Evolutionary conservation across 2,329 filamentous ascomycete genomes (phyloP), one percentile per base, ranked within the genome.

Genomic region (Aspergillus carbonarius): DNA sequence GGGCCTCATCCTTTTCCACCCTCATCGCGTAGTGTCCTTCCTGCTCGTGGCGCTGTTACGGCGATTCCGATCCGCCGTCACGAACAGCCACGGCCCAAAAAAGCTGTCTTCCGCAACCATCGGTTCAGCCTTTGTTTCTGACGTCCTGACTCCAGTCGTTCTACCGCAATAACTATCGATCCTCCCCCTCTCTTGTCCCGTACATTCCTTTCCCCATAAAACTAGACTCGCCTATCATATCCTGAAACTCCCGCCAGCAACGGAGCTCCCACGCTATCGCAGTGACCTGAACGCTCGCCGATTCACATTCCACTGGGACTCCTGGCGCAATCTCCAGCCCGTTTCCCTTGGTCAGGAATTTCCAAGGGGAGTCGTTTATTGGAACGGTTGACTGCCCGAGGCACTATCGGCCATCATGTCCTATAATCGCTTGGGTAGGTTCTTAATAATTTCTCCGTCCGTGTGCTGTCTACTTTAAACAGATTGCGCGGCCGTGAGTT

Each of bases 361-460:
- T 52, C 30, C 53, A 62, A 63, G 62, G 66, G 63, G 63, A 55
- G 55, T 62, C 65, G 63, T 63, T 58, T 42, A 58, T 60, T 67
- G 64, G 59, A 54, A 61, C 63, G 46, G 60, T 64, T 62, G 46
- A 59, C 60, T 62, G 61, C 44, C 63, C 60, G 57, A 61, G 60
- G 54, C 61, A 59, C 53, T 60, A 63, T 62, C 44, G 55, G 54
- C 59, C 63, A 62, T 61, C 39, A 75, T 71, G 70, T 90, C 90
- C 73, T 91, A 91, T 80, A 89, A 90, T 80, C 86, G 87, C 68
- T 76, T 91, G 82, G 86, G 88, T 85, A 82, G 79, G 85, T 85
- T 58, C 54, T 10, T 47, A 55, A 48, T 47, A 3, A 27, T 20
- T 50, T 34, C 27, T 46, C 54, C 34, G 27, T 51, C 47, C 39